Base-by-base conservation (phyloP, 495 filamentous ascomycete species). In the Jackrogersella minutella region DNA sequence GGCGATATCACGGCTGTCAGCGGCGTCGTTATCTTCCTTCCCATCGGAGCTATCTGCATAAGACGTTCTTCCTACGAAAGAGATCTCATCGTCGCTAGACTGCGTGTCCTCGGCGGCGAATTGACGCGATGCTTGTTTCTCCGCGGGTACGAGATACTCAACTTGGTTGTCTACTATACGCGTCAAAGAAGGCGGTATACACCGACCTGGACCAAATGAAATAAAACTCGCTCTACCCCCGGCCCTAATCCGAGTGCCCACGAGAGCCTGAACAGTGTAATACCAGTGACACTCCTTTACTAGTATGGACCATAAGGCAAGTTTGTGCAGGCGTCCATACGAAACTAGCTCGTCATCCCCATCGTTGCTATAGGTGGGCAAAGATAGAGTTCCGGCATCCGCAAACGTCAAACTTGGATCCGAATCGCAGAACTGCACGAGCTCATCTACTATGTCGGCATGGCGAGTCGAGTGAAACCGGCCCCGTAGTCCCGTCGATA, bases 1-100 rank as follows among this genome's bases (percentile, higher is more conserved):
- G 1, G 84, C 84, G 51, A 86, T 81, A 26, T 46, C 41, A 0
- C 22, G 1, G 17, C 78, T 80, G 22, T 72, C 59, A 16, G 76
- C 71, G 9, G n/a, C 8, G 13, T 49, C n/a, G 14, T 9, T 10
- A 13, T 17, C 19, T 26, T 9, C 6, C 1, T 0, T 31, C 0
- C 0, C 9, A 17, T 49, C 16, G n/a, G 5, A 14, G 24, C 17
- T 10, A 26, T 28, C 2, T 16, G 5, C 0, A 3, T 30, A 16
- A 3, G 22, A 22, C 8, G 17, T 11, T 6, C 26, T 46, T 1
- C 22, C 6, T 7, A 10, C 22, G 1, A 17, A 6, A 49, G 44
- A 24, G 7, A 14, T 5, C 6, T 33, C 26, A 34, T 30, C n/a
- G 24, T 13, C 6, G 26, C 2, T 17, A 14, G 44, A 49, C 14